Evolutionary conservation across 257 asterid species (phyloP), one percentile per base, ranked within the genome.

Genomic region (Solanum megistacrolobum): DNA sequence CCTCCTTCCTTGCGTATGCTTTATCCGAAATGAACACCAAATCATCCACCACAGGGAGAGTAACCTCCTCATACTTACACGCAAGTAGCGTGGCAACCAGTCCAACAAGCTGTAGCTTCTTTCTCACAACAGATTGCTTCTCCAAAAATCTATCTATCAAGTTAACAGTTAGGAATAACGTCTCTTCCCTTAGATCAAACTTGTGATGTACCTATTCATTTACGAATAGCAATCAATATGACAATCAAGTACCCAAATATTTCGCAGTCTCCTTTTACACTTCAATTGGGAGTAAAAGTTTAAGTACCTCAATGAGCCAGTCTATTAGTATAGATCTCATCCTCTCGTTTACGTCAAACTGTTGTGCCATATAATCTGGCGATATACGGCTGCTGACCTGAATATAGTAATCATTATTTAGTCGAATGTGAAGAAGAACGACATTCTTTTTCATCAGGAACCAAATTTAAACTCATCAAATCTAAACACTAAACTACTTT

Each of bases 301-400:
- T 21, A 18, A 72, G 75, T 87, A 94, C 98, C 98, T 97, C 98
- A 39, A 95, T 89, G 36, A 97, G 98, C 99, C 99, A 97, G 89
- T 97, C 98, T 73, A 97, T 90, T 68, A 97, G 96, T 88, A 97
- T 95, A 65, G 98, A 92, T 86, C 99, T 92, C 99, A 96, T 97
- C 88, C 91, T 92, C 84, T 95, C 98, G 74, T 96, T 97, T 82
- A 97, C 92, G 92, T 96, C 99, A 39, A 89, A 89, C 75, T 97
- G 99, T 10, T 95, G 94, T n/a, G 69, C 89, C 95, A 97, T 96
- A 86, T 97, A 97, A 18, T 87, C 93, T 7, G 98, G 98, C 55
- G 95, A 90, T 88, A 95, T 96, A 85, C 96, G 91, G 91, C 94
- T 90, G 71, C 92, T 93, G 83, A 86, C 91, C 99, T 96, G 95